A percentile compares a stretch with the other conserved stretches of the same genome.
These are phyloP conservation scores for Trypanosoma brucei DNA, from an alignment of 208 protist species.

Conservation along the genomic window DNA sequence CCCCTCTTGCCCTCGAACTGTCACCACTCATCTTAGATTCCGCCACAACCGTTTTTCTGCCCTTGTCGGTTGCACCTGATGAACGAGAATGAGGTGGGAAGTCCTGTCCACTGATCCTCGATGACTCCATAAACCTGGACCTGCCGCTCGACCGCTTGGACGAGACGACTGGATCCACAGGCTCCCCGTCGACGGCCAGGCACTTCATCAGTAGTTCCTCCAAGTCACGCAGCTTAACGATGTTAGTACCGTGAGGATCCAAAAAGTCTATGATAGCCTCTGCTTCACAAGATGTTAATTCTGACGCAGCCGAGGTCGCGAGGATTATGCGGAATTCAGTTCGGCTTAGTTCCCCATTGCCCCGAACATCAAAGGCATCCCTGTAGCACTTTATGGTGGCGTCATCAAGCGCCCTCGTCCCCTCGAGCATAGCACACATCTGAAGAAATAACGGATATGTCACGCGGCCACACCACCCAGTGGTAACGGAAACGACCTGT, in stretches of 20 bases:
- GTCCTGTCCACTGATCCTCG: not conserved
- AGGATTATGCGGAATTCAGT: constrained; percentile 40
- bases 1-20: not conserved
- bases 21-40: not conserved
- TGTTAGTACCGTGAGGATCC: constrained; percentile 35
- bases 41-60: not conserved
- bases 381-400: constrained; percentile 5
- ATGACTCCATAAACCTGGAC: not conserved
- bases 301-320: constrained; percentile 17
- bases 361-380: constrained; percentile 23
- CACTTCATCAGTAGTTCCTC: constrained; percentile 14
- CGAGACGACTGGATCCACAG: not conserved
- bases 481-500: constrained; percentile 14
- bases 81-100: not conserved
- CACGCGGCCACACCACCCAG: constrained; percentile 18
- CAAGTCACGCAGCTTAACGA: constrained; percentile 19
- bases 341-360: constrained; percentile 28
- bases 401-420: constrained; percentile 5
- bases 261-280: constrained; percentile 60
- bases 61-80: not conserved
- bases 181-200: not conserved
- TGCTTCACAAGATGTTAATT: constrained; percentile 37
- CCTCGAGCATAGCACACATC: constrained; percentile 40
- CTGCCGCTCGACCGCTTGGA: not conserved
- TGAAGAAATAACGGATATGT: constrained; percentile 48